Evolutionary conservation across 192 early-diverging fungal genomes (phyloP).

Genomic region (Backusella australiensis): DNA sequence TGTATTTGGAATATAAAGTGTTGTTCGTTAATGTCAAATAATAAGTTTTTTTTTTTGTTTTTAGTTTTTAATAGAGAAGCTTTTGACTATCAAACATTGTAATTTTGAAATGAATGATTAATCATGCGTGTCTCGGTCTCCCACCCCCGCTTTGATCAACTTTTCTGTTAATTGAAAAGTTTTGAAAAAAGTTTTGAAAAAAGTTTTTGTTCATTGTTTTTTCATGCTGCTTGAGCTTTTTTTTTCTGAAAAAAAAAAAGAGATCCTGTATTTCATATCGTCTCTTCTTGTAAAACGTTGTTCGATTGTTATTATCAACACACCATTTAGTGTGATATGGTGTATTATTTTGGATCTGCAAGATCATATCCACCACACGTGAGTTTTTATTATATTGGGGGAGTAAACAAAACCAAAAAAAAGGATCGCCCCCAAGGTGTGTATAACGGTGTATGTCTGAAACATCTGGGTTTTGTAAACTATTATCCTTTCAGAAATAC

Average conservation of each 20-base stretch:
- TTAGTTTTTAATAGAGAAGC: not conserved
- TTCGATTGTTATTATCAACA: not conserved
- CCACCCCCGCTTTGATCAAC: not conserved
- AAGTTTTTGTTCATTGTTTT: no score
- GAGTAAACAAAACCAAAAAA: not conserved
- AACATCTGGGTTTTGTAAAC: not conserved
- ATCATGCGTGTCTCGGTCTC: not conserved
- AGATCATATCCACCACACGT: not conserved
- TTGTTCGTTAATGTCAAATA: not conserved
- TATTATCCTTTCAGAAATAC: not conserved
- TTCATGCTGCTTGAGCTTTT: not conserved
- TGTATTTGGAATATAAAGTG: not conserved
- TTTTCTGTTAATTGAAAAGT: no score
- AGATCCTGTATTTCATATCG: no score
- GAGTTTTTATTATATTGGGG: slow-evolving; percentile 1
- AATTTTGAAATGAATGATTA: not conserved
- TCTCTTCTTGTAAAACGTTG: no score
- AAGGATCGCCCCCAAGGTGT: not conserved
- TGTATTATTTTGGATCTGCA: slow-evolving; percentile 3
- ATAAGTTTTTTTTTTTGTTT: not conserved
- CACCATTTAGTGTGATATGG: not conserved
- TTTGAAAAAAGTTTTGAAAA: no score
- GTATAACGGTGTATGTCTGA: not conserved
- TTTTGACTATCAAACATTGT: not conserved
- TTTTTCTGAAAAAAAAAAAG: not conserved